Conservation (phyloP, 768 basidiomycete genomes). For the Tubosaeta sp. region DNA sequence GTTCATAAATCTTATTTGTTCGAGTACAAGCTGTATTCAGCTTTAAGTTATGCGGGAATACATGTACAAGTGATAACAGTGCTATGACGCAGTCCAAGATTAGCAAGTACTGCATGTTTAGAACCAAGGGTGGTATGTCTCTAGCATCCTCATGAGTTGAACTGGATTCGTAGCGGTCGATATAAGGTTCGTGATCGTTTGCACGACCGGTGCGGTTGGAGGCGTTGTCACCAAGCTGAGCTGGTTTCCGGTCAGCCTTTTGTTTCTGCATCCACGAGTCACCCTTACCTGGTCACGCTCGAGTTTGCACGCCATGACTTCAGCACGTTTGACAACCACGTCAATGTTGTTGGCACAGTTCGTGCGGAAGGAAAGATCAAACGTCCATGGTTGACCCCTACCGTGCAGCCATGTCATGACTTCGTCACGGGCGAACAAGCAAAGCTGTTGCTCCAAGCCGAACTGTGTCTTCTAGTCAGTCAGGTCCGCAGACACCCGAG, state of each 20-base stretch:
- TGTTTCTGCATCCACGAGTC: background rate
- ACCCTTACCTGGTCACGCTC: slow-evolving; percentile 73
- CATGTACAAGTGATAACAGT: slow-evolving; percentile 2
- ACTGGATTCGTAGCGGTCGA: slow-evolving; percentile 83
- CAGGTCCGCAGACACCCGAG: background rate
- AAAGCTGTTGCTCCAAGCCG: slow-evolving; percentile 88
- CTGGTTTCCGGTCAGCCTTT: slow-evolving; percentile 12
- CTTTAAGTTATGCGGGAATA: slow-evolving; percentile 1
- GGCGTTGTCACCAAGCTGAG: slow-evolving; percentile 20
- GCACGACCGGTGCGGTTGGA: slow-evolving; percentile 51
- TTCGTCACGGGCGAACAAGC: slow-evolving; percentile 91
- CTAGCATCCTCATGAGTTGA: slow-evolving; percentile 80
- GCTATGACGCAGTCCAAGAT: background rate
- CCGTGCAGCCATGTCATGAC: slow-evolving; percentile 71
- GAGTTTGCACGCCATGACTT: slow-evolving; percentile 79
- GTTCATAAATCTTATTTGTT: slow-evolving; percentile 15
- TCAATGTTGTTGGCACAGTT: slow-evolving; percentile 58
- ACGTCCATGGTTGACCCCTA: slow-evolving; percentile 50
- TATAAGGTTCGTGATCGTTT: slow-evolving; percentile 79
- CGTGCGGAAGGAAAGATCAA: slow-evolving; percentile 59
- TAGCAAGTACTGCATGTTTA: slow-evolving; percentile 25
- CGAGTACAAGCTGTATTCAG: background rate
- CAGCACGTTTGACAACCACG: slow-evolving; percentile 72
- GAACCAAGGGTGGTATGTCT: slow-evolving; percentile 85
- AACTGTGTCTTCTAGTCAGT: slow-evolving; percentile 45